Conservation (phyloP, 345 rosid species). For the Erodium maritimum region DNA sequence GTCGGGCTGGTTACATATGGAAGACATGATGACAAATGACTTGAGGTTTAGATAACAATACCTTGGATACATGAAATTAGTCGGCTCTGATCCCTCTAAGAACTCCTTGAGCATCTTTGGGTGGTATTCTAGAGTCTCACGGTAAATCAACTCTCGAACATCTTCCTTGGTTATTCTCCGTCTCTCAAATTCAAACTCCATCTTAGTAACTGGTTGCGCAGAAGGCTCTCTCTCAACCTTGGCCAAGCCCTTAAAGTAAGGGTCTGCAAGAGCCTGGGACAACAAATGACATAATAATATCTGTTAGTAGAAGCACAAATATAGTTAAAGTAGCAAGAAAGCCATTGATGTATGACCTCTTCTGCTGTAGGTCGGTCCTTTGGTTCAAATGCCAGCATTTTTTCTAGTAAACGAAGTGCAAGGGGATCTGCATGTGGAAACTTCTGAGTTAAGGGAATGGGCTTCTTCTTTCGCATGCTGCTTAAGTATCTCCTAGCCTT, state of each 20-base stretch:
- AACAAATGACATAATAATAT: conserved; percentile 5
- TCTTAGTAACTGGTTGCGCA: conserved; percentile 86
- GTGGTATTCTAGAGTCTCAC: conserved; percentile 89
- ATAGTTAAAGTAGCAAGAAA: conserved; percentile 2
- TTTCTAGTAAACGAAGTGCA: conserved; percentile 77
- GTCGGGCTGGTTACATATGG: too few species aligned
- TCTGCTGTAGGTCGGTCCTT: conserved; percentile 85
- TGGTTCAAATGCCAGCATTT: conserved; percentile 91
- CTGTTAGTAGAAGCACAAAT: conserved; percentile 9
- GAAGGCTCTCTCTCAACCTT: conserved; percentile 94
- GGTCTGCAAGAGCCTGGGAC: conserved; percentile 93
- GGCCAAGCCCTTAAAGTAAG: conserved; percentile 82
- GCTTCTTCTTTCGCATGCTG: conserved; percentile 90
- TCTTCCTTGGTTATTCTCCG: conserved; percentile 93
- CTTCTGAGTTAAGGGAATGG: conserved; percentile 69
- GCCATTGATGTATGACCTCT: conserved; percentile 37
- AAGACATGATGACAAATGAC: too few species aligned
- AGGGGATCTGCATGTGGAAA: conserved; percentile 90
- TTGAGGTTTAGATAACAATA: conserved; percentile 12
- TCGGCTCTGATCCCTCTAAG: conserved; percentile 88
- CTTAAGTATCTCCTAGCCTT: conserved; percentile 91
- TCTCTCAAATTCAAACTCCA: conserved; percentile 97
- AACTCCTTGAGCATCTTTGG: conserved; percentile 86
- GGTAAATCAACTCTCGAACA: conserved; percentile 80
- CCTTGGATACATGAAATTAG: conserved; percentile 96